Percentiles rank a stretch among this genome's conserved stretches.
phyloP scores from a whole-genome alignment of 768 basidiomycete species.

The Coprinopsis strossmayeri region DNA sequence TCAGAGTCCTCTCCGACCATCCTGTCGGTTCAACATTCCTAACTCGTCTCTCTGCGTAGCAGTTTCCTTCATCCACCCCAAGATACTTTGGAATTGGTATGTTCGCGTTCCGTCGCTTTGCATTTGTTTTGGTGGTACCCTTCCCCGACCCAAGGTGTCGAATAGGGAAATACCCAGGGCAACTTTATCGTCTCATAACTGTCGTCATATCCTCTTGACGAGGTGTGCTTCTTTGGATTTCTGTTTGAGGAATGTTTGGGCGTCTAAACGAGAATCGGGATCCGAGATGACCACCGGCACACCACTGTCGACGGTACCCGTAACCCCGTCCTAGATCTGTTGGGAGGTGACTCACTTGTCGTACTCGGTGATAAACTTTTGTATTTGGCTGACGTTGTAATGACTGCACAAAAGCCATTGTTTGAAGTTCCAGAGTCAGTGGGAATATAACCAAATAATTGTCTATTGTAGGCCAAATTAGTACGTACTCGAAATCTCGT shows the following conservation, averaged over 20 bases:
- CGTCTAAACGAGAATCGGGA: too few species aligned
- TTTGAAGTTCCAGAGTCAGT: neutral
- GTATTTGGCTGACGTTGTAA: neutral
- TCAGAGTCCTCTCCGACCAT: neutral
- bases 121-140: slow-evolving; percentile 4
- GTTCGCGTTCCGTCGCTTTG: neutral
- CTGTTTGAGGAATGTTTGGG: neutral
- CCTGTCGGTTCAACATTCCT: neutral
- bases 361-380: neutral
- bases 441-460: neutral
- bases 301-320: too few species aligned
- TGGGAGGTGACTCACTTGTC: too few species aligned
- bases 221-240: neutral
- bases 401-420: neutral
- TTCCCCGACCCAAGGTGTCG: slow-evolving; percentile 6
- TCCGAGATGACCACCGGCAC: too few species aligned
- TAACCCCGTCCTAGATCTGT: too few species aligned
- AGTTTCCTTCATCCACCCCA: neutral
- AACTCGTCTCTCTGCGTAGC: neutral
- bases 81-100: neutral
- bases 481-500: too few species aligned
- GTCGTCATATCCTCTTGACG: too few species aligned
- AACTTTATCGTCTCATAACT: neutral
- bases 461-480: neutral
- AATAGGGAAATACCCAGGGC: slow-evolving; percentile 3